phyloP scores from a whole-genome alignment of 2,329 filamentous ascomycete genomes.

The Claviceps citrina region DNA sequence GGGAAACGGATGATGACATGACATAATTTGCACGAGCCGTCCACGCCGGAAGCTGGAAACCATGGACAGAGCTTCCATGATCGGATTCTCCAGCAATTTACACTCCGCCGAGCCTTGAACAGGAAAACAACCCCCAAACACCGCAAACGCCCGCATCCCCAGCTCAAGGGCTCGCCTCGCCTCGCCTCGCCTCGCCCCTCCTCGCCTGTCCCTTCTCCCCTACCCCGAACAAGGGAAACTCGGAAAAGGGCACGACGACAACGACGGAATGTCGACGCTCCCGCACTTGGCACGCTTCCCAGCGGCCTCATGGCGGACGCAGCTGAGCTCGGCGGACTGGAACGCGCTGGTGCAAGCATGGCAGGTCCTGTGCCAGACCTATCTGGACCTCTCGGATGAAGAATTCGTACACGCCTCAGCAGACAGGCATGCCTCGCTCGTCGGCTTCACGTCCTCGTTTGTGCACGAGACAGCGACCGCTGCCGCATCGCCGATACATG shows the following conservation, averaged over 20 bases:
- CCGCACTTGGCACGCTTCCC: constrained; percentile 71
- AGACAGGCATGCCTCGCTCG: constrained; percentile 41
- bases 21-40: background rate
- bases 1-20: background rate
- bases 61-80: background rate
- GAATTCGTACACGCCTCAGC: constrained; percentile 36
- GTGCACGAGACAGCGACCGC: constrained; percentile 34
- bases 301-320: constrained; percentile 46
- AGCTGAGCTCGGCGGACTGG: constrained; percentile 59
- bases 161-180: background rate
- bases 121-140: no score
- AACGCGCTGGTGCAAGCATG: constrained; percentile 61
- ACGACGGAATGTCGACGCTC: constrained; percentile 13
- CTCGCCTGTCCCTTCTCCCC: no score
- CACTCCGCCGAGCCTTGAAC: no score
- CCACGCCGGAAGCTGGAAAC: background rate
- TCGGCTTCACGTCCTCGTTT: constrained; percentile 33
- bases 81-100: background rate
- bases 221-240: no score
- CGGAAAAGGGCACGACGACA: no score
- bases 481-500: constrained; percentile 11
- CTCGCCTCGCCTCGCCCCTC: no score
- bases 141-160: background rate
- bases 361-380: constrained; percentile 49
- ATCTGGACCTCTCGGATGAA: constrained; percentile 42